Percentiles rank a stretch among this genome's conserved stretches.
phyloP scores from a whole-genome alignment of 2,329 filamentous ascomycete species.

The Cryphonectria carpinicola region DNA sequence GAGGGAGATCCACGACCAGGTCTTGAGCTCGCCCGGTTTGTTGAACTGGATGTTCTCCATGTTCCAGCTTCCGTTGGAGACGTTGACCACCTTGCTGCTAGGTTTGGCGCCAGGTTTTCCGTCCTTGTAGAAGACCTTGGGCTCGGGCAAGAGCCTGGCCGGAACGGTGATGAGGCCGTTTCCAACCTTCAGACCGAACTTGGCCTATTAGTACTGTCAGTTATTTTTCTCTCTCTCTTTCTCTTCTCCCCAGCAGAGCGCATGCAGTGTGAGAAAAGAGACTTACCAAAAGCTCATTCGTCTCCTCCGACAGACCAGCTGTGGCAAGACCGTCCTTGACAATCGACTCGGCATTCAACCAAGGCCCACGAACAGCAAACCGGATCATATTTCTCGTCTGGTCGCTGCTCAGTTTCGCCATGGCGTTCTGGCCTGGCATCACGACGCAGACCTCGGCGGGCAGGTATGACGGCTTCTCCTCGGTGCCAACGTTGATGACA shows the following conservation, averaged over 20 bases:
- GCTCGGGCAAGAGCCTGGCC: constrained; percentile 61
- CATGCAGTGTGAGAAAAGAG: no score
- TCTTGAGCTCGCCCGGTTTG: constrained; percentile 42
- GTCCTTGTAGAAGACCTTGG: constrained; percentile 55
- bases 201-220: constrained; percentile 12
- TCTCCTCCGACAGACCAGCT: constrained; percentile 48
- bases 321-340: constrained; percentile 50
- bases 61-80: constrained; percentile 60
- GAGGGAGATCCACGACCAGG: constrained; percentile 45
- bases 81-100: constrained; percentile 31
- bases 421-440: constrained; percentile 58
- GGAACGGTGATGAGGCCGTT: constrained; percentile 62
- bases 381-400: constrained; percentile 64
- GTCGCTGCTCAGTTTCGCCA: constrained; percentile 46
- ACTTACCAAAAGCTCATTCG: constrained; percentile 45
- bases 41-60: constrained; percentile 56
- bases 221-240: not conserved
- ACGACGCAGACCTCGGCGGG: constrained; percentile 62
- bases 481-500: constrained; percentile 64
- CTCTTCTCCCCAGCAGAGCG: no score
- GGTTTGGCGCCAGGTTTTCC: not conserved
- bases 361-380: constrained; percentile 62
- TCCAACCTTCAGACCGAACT: constrained; percentile 51
- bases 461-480: constrained; percentile 57
- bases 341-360: constrained; percentile 60